Conservation (phyloP, 495 filamentous ascomycete species). For the Trichoderma erinaceum region DNA sequence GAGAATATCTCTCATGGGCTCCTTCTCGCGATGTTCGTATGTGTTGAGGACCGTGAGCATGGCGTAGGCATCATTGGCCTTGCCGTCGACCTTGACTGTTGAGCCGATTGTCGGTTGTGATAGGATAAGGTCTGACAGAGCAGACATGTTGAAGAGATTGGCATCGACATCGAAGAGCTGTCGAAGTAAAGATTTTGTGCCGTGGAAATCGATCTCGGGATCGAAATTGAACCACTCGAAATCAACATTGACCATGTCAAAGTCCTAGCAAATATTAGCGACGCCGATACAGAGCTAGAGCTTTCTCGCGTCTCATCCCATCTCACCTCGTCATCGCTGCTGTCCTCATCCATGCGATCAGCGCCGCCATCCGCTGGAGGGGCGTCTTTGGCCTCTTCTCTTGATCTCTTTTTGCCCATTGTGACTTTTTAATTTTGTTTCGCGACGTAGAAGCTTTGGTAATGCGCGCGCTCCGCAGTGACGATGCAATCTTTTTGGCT, state of each 20-base stretch:
- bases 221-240: constrained; percentile 99
- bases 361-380: neutral
- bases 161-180: constrained; percentile 92
- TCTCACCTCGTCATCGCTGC: constrained; percentile 19
- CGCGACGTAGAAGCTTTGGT: neutral
- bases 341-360: constrained; percentile 20
- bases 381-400: constrained; percentile 14
- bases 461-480: neutral
- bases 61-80: constrained; percentile 90
- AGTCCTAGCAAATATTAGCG: constrained; percentile 48
- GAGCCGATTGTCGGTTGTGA: constrained; percentile 85
- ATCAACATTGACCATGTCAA: constrained; percentile 87
- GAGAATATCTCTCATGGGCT: constrained; percentile 60
- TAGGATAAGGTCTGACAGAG: constrained; percentile 78
- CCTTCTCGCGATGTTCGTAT: constrained; percentile 69
- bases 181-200: constrained; percentile 80
- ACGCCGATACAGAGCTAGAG: neutral
- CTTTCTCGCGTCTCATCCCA: neutral
- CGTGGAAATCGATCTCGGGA: constrained; percentile 85
- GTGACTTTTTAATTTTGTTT: neutral
- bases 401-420: constrained; percentile 18
- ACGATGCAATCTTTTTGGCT: neutral
- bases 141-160: constrained; percentile 78
- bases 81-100: constrained; percentile 91
- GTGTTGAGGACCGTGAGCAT: constrained; percentile 88